Conservation (phyloP, 2,329 filamentous ascomycete species). For the Coleophoma cylindrospora region DNA sequence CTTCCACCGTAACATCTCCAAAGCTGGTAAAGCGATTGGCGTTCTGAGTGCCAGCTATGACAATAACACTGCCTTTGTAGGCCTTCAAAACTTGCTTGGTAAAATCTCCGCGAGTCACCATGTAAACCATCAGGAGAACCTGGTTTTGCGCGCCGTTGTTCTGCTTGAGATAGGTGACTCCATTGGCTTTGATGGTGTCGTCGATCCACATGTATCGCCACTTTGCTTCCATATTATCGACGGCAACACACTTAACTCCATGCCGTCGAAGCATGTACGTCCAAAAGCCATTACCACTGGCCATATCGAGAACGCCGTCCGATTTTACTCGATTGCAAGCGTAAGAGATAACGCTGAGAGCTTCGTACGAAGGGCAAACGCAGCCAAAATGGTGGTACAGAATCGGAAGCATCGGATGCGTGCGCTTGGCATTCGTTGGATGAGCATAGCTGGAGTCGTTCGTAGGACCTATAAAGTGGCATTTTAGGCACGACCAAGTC, state of each 20-base stretch:
- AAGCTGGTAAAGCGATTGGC: constrained; percentile 71
- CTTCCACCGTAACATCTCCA: constrained; percentile 54
- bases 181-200: constrained; percentile 61
- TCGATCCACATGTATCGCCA: constrained; percentile 66
- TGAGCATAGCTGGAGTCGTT: constrained; percentile 37
- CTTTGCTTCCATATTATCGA: constrained; percentile 63
- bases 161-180: constrained; percentile 49
- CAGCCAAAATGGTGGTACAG: constrained; percentile 79
- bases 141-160: constrained; percentile 45
- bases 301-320: constrained; percentile 59
- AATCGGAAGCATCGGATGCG: constrained; percentile 66
- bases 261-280: constrained; percentile 62
- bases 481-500: constrained; percentile 55
- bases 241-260: constrained; percentile 47
- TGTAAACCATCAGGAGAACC: constrained; percentile 68
- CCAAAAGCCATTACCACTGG: constrained; percentile 74
- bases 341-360: constrained; percentile 53
- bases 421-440: constrained; percentile 44
- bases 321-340: constrained; percentile 31
- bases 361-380: constrained; percentile 62
- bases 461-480: constrained; percentile 59
- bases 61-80: constrained; percentile 58
- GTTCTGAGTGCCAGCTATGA: constrained; percentile 73
- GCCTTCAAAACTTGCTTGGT: constrained; percentile 56
- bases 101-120: constrained; percentile 60